Conservation (phyloP, 1,284 basidiomycete species). For the Hypsizygus ulmarius region DNA sequence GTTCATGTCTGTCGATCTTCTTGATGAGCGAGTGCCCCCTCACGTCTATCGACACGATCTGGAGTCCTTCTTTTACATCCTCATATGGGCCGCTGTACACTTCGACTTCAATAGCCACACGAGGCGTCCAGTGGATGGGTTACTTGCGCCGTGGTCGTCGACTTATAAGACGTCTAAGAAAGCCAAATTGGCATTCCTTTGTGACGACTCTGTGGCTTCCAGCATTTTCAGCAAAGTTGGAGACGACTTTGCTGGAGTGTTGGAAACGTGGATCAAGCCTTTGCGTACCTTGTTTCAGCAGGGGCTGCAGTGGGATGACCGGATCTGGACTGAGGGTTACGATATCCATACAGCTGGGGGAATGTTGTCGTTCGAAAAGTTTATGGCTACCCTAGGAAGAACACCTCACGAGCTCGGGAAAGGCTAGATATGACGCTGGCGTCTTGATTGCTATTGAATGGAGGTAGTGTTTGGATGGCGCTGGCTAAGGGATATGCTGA, state of each 20-base stretch:
- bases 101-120: constrained; percentile 12
- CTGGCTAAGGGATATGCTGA: too few relatives aligned
- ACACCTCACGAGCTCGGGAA: too few relatives aligned
- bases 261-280: constrained; percentile 3
- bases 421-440: too few relatives aligned
- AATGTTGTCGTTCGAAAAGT: not conserved
- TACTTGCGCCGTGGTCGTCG: not conserved
- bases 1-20: constrained; percentile 29
- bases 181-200: constrained; percentile 1
- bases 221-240: not conserved
- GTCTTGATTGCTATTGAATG: too few relatives aligned
- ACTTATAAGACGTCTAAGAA: not conserved
- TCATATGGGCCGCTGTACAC: constrained; percentile 24
- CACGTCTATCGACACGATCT: constrained; percentile 31
- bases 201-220: not conserved
- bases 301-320: too few relatives aligned
- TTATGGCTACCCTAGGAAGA: not conserved
- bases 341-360: not conserved
- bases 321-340: too few relatives aligned
- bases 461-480: too few relatives aligned
- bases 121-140: not conserved
- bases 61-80: constrained; percentile 31
- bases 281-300: constrained; percentile 1
- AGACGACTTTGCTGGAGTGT: constrained; percentile 4
- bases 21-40: constrained; percentile 9